A percentile compares a stretch with the other conserved stretches of the same genome.
phyloP scores from a whole-genome alignment of 2,329 filamentous ascomycete species.

The Fusarium incarnatum region DNA sequence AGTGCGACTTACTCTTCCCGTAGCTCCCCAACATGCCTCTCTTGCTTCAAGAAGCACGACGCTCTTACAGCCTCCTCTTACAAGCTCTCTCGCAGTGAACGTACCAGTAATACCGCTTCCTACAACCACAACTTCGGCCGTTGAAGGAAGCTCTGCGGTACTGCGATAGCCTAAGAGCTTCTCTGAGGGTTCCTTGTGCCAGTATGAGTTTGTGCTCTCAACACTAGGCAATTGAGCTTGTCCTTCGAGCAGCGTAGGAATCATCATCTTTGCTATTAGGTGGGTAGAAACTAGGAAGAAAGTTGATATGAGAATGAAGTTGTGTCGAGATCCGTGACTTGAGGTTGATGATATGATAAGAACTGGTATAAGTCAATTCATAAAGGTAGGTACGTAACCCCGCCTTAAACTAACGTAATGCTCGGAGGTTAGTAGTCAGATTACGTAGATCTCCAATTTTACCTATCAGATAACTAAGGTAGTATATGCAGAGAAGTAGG shows the following conservation, averaged over 20 bases:
- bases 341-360: not conserved
- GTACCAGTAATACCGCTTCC: slow-evolving; percentile 83
- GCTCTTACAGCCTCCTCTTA: slow-evolving; percentile 58
- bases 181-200: slow-evolving; percentile 76
- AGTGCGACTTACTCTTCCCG: slow-evolving; percentile 71
- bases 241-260: slow-evolving; percentile 46
- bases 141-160: slow-evolving; percentile 69
- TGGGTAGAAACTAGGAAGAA: not conserved
- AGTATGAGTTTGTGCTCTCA: slow-evolving; percentile 75
- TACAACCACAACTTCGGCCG: slow-evolving; percentile 76
- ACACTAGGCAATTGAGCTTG: slow-evolving; percentile 69
- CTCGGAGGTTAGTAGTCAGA: not conserved
- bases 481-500: not conserved
- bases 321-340: not conserved
- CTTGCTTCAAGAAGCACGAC: slow-evolving; percentile 81
- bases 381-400: slow-evolving; percentile 5
- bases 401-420: slow-evolving; percentile 16
- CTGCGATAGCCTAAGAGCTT: slow-evolving; percentile 75
- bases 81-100: slow-evolving; percentile 74
- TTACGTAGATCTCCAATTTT: slow-evolving; percentile 20
- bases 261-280: slow-evolving; percentile 47
- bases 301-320: not conserved
- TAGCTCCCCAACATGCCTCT: slow-evolving; percentile 86
- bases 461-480: not conserved
- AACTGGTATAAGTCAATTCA: not conserved